phyloP scores from a whole-genome alignment of 495 filamentous ascomycete genomes.

The Daldinia grandis region DNA sequence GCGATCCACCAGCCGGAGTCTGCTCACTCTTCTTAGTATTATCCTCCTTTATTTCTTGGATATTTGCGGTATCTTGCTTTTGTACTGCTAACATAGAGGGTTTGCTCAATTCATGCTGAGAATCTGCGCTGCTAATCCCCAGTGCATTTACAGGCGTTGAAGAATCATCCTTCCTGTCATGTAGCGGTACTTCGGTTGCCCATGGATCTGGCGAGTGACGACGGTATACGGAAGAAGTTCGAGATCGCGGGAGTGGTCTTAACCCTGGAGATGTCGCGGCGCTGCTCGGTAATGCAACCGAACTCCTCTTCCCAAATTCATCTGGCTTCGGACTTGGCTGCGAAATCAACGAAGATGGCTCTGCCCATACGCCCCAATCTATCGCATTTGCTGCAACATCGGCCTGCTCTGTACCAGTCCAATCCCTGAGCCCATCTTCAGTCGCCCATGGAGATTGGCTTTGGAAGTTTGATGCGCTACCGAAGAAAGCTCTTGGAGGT shows the following conservation, averaged over 20 bases:
- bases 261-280: slow-evolving; percentile 45
- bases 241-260: slow-evolving; percentile 45
- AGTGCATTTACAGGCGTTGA: slow-evolving; percentile 9
- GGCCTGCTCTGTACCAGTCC: slow-evolving; percentile 43
- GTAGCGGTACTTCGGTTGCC: slow-evolving; percentile 48
- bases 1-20: not conserved
- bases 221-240: slow-evolving; percentile 48
- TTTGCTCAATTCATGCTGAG: slow-evolving; percentile 1
- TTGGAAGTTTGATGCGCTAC: slow-evolving; percentile 44
- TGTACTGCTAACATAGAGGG: not conserved
- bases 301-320: slow-evolving; percentile 44
- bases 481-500: slow-evolving; percentile 56
- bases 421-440: slow-evolving; percentile 54
- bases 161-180: slow-evolving; percentile 8
- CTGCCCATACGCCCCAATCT: slow-evolving; percentile 51
- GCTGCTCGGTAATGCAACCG: slow-evolving; percentile 53
- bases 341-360: slow-evolving; percentile 45
- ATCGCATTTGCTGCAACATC: slow-evolving; percentile 35
- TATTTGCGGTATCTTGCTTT: not conserved
- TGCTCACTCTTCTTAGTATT: not conserved
- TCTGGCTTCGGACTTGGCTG: slow-evolving; percentile 46
- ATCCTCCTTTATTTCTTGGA: not conserved
- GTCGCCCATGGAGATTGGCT: slow-evolving; percentile 58
- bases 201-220: slow-evolving; percentile 64
- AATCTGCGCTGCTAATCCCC: not conserved